These are phyloP conservation scores for Aschersonia sp. DNA, from an alignment of 2,329 filamentous ascomycete species.

Conservation along the genomic window DNA sequence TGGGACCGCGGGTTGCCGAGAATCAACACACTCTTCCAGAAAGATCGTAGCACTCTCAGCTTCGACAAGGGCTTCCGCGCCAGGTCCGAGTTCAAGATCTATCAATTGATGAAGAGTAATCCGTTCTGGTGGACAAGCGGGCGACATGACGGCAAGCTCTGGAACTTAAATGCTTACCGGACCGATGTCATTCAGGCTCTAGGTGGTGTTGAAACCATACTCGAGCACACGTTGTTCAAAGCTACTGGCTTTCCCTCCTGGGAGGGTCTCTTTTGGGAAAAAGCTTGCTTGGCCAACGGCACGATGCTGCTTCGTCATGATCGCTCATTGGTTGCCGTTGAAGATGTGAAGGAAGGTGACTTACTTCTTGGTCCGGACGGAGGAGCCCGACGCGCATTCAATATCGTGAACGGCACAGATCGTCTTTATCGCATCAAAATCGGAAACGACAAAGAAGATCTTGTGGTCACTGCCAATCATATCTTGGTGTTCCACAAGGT, in stretches of 20 bases:
- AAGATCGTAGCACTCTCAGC: constrained; percentile 88
- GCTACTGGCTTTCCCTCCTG: constrained; percentile 93
- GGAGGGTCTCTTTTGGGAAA: constrained; percentile 92
- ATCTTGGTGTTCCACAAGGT: constrained; percentile 28
- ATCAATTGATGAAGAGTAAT: constrained; percentile 97
- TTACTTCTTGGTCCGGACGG: constrained; percentile 33
- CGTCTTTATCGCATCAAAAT: constrained; percentile 33
- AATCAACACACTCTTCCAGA: constrained; percentile 98
- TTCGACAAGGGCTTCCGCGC: constrained; percentile 98
- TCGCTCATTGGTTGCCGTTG: constrained; percentile 26
- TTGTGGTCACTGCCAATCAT: constrained; percentile 33
- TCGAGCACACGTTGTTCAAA: constrained; percentile 94
- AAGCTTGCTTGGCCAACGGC: constrained; percentile 25
- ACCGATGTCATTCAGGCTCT: constrained; percentile 95
- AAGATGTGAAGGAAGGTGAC: constrained; percentile 33
- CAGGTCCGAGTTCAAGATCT: constrained; percentile 92
- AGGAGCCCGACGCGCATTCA: constrained; percentile 30
- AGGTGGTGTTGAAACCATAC: constrained; percentile 92
- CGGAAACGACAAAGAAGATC: constrained; percentile 24
- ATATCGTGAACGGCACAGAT: constrained; percentile 31
- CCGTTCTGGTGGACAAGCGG: constrained; percentile 99
- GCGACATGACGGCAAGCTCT: constrained; percentile 89
- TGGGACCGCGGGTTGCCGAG: constrained; percentile 96
- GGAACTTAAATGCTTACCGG: constrained; percentile 91
- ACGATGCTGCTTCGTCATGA: constrained; percentile 29